These are phyloP conservation scores for Camellia sinensis DNA, from an alignment of 148 eudicot genomes.

Conservation along the genomic window DNA sequence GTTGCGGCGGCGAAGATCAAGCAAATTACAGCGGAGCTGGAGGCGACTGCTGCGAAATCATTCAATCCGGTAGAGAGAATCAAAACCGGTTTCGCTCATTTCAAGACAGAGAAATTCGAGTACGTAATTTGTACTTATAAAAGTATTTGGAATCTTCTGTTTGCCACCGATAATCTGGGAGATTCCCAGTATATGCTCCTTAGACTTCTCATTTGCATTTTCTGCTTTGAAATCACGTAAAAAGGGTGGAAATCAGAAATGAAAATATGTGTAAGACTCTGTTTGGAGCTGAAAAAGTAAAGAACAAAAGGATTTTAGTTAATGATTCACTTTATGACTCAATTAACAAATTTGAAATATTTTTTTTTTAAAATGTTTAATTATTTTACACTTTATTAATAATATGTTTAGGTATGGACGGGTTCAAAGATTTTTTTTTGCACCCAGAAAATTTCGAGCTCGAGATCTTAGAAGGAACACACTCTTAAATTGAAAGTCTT, in stretches of 20 bases:
- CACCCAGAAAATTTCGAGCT: no score
- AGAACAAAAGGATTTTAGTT: no score
- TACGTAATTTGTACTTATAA: conserved; percentile 28
- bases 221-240: no score
- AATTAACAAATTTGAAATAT: no score
- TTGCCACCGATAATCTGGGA: background rate
- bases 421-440: no score
- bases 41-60: conserved; percentile 20
- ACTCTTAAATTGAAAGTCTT: no score
- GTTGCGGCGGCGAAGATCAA: conserved; percentile 66
- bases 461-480: no score
- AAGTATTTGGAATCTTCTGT: background rate
- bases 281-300: no score
- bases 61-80: conserved; percentile 57
- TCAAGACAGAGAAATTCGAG: conserved; percentile 78
- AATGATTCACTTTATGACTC: no score
- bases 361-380: no score
- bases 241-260: background rate
- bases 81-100: conserved; percentile 63
- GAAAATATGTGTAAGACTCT: background rate
- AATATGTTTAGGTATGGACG: no score
- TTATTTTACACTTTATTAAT: no score
- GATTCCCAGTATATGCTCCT: background rate
- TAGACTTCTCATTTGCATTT: background rate
- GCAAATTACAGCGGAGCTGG: conserved; percentile 64